Percentiles rank a stretch among this genome's conserved stretches.
These are phyloP conservation scores for Kluyveromyces wickerhamii DNA, from an alignment of 805 yeast species.

Conservation along the genomic window DNA sequence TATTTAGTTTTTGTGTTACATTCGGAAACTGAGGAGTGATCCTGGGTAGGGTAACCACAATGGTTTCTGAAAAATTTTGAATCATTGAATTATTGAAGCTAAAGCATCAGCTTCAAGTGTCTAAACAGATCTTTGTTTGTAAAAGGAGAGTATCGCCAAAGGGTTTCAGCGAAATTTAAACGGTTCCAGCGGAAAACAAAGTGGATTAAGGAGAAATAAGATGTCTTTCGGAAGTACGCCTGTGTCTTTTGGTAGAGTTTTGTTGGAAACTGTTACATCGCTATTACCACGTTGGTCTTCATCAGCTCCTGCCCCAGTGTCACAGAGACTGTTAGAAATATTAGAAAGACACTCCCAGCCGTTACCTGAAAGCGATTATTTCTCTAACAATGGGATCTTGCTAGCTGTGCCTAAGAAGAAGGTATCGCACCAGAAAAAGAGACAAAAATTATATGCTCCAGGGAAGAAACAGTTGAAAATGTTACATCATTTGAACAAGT, in stretches of 20 bases:
- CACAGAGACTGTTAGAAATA: constrained; percentile 34
- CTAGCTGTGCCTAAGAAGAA: constrained; percentile 94
- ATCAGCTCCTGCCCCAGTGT: constrained; percentile 11
- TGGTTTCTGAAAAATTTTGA: no score
- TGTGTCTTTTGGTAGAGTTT: background rate
- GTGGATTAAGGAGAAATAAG: no score
- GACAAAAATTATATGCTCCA: constrained; percentile 76
- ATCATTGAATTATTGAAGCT: no score
- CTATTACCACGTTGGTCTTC: constrained; percentile 10
- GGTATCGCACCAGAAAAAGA: constrained; percentile 75
- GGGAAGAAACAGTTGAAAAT: constrained; percentile 75
- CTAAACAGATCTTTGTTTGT: no score
- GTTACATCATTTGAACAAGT: constrained; percentile 69
- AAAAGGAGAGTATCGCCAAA: no score
- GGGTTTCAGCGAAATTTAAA: no score
- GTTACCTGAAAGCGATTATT: constrained; percentile 28
- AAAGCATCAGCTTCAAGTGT: no score
- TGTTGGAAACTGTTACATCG: constrained; percentile 8
- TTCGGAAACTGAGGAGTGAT: no score
- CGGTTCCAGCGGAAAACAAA: no score
- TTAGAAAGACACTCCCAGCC: constrained; percentile 29
- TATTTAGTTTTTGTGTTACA: no score
- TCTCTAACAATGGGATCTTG: constrained; percentile 62
- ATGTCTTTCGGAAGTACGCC: constrained; percentile 3
- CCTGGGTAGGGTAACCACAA: no score